Evolutionary conservation across 2,329 filamentous ascomycete species (phyloP), one percentile per base, ranked within the genome.

Genomic region (Cladophialophora bantiana): DNA sequence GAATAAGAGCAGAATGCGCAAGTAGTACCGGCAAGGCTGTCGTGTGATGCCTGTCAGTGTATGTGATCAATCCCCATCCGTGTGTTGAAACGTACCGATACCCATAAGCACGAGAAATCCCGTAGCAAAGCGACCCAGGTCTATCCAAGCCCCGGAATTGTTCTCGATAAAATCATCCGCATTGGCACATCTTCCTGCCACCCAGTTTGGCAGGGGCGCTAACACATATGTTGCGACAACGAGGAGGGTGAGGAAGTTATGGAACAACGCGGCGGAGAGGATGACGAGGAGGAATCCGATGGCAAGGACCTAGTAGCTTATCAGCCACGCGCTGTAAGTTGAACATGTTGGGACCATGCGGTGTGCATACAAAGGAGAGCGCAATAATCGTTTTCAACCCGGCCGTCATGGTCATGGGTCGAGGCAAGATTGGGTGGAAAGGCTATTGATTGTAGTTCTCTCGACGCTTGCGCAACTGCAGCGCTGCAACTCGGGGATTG

Each of bases 211-310:
- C 65, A 99, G 81, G 35, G 95, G 95, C 64, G 95, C 95, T 74
- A 98, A 79, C 72, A 97, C 88, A 83, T 97, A 99, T 74, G 94
- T 98, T 74, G 89, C 94, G 70, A 99, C 95, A 74, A 99, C 95
- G 71, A 98, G 88, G 71, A 99, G 88, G 64, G 95, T 93, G 75
- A 95, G 92, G 87, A 96, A 99, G 81, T 93, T 92, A 78, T 94
- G 87, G 87, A 91, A 99, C 73, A 99, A 88, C 59, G 95, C 95
- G 78, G 94, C 96, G 70, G 94, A 97, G 75, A 99, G 91, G 81
- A 99, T 99, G 74, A 98, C 95, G 73, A 99, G 93, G 75, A 99
- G 92, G 83, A 99, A 99, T 75, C 95, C 95, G 75, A 99, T 95
- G 74, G 95, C 95, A 72, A 99, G 93, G 78, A 99, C 85, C 89